phyloP scores from a whole-genome alignment of 1,139 yeast species.

The Kluyveromyces marxianus region DNA sequence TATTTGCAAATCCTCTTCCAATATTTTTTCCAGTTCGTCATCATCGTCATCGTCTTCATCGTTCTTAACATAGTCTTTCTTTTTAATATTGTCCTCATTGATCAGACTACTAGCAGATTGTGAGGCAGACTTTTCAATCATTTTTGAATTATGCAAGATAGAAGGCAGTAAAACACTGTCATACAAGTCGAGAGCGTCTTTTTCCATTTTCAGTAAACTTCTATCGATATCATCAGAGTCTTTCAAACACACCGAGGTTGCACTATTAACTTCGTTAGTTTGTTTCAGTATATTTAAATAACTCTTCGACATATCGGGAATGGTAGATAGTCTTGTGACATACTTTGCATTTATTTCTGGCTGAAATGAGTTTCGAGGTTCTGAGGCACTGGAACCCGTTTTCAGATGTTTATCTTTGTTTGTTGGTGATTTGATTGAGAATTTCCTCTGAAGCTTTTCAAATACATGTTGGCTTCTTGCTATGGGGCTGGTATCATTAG shows the following conservation, averaged over 20 bases:
- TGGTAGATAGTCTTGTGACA: slow-evolving; percentile 25
- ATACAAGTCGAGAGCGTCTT: slow-evolving; percentile 25
- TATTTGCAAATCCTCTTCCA: slow-evolving; percentile 15
- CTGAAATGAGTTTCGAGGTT: slow-evolving; percentile 1
- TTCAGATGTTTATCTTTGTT: slow-evolving; percentile 2
- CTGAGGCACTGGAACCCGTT: not conserved
- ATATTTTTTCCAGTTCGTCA: slow-evolving; percentile 9
- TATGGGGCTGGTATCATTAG: not conserved
- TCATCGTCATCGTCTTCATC: slow-evolving; percentile 1
- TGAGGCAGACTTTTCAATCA: not conserved
- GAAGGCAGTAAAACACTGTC: slow-evolving; percentile 28
- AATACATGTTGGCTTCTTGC: slow-evolving; percentile 4
- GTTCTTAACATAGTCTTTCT: not conserved
- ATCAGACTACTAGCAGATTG: not conserved
- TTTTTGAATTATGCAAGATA: slow-evolving; percentile 14
- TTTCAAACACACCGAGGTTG: slow-evolving; percentile 1
- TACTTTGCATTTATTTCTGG: slow-evolving; percentile 14
- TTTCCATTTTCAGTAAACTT: slow-evolving; percentile 18
- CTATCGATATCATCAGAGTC: slow-evolving; percentile 5
- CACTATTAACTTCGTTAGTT: slow-evolving; percentile 5
- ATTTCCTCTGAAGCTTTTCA: slow-evolving; percentile 5
- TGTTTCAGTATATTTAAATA: slow-evolving; percentile 13
- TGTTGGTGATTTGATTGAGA: slow-evolving; percentile 6
- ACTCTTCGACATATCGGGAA: slow-evolving; percentile 23
- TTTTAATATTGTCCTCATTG: not conserved